Percentiles rank a stretch among this genome's conserved stretches.
Conservation (phyloP, 1,284 basidiomycete genomes). For the Austroboletus novae-zelandiae region DNA sequence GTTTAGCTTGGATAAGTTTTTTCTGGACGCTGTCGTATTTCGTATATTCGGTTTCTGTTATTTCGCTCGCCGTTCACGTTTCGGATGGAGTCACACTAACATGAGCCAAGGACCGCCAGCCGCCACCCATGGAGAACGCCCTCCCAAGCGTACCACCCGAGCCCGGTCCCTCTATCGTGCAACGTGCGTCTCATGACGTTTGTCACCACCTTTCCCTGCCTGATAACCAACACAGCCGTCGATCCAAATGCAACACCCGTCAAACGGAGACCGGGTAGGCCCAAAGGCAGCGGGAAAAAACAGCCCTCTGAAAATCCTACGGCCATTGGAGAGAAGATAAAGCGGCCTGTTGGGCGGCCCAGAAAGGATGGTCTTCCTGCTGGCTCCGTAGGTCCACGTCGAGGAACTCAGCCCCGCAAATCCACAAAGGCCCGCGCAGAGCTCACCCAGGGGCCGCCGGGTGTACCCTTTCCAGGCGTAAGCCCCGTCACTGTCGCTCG, state of each 20-base stretch:
- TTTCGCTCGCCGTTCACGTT: slow-evolving; percentile 17
- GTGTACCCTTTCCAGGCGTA: slow-evolving; percentile 32
- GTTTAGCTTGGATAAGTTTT: slow-evolving; percentile 36
- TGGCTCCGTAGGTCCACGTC: slow-evolving; percentile 43
- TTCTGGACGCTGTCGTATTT: slow-evolving; percentile 27
- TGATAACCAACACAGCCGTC: slow-evolving; percentile 19
- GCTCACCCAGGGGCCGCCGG: slow-evolving; percentile 17
- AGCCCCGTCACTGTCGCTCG: slow-evolving; percentile 3
- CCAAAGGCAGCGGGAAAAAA: slow-evolving; percentile 57
- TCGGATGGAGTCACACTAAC: slow-evolving; percentile 21
- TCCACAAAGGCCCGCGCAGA: slow-evolving; percentile 32
- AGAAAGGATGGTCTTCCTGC: slow-evolving; percentile 59
- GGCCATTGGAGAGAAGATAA: slow-evolving; percentile 39
- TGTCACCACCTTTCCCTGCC: not conserved
- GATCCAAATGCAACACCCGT: slow-evolving; percentile 28
- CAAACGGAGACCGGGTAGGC: slow-evolving; percentile 52
- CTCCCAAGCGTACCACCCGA: slow-evolving; percentile 27
- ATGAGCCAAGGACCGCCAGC: slow-evolving; percentile 21
- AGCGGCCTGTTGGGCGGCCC: slow-evolving; percentile 54
- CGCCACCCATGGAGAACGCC: slow-evolving; percentile 22
- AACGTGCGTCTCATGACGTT: slow-evolving; percentile 16
- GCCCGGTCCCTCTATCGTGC: slow-evolving; percentile 27
- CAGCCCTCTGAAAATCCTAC: slow-evolving; percentile 34
- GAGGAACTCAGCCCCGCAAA: slow-evolving; percentile 36
- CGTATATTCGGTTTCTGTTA: slow-evolving; percentile 35